Evolutionary conservation across 2,329 filamentous ascomycete species (phyloP).

Genomic region (Helotiales sp.): DNA sequence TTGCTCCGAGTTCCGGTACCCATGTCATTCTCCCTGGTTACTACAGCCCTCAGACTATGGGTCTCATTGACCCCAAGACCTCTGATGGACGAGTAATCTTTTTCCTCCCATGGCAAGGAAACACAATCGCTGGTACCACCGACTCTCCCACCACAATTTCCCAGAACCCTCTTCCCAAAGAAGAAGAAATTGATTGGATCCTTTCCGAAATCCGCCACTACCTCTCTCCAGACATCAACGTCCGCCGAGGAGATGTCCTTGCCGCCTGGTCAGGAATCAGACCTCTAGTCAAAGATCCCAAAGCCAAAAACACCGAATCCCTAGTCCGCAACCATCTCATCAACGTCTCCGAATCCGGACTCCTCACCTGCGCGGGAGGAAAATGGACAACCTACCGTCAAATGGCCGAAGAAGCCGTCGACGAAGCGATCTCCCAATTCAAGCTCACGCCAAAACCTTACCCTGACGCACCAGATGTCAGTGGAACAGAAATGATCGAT

Average conservation of each 20-base stretch:
- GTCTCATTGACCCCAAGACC: constrained; percentile 80
- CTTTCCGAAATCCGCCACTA: constrained; percentile 80
- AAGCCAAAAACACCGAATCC: constrained; percentile 81
- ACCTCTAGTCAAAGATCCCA: constrained; percentile 82
- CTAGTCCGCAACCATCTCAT: constrained; percentile 86
- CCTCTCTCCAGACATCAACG: constrained; percentile 79
- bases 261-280: constrained; percentile 89
- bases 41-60: constrained; percentile 83
- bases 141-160: constrained; percentile 75
- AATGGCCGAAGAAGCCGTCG: constrained; percentile 89
- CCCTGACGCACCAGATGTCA: constrained; percentile 63
- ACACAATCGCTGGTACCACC: constrained; percentile 87
- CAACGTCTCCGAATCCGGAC: constrained; percentile 74
- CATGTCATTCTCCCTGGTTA: constrained; percentile 87
- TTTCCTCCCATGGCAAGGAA: constrained; percentile 91
- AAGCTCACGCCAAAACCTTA: constrained; percentile 58
- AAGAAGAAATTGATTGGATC: constrained; percentile 88
- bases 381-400: constrained; percentile 95
- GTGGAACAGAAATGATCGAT: constrained; percentile 67
- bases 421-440: constrained; percentile 73
- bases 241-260: constrained; percentile 82
- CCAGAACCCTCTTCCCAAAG: constrained; percentile 72
- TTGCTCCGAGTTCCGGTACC: constrained; percentile 81
- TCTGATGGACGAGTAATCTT: constrained; percentile 90
- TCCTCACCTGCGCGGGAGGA: constrained; percentile 82